Evolutionary conservation across 2,329 filamentous ascomycete species (phyloP), one percentile per base, ranked within the genome.

Genomic region (Juglanconis sp.): DNA sequence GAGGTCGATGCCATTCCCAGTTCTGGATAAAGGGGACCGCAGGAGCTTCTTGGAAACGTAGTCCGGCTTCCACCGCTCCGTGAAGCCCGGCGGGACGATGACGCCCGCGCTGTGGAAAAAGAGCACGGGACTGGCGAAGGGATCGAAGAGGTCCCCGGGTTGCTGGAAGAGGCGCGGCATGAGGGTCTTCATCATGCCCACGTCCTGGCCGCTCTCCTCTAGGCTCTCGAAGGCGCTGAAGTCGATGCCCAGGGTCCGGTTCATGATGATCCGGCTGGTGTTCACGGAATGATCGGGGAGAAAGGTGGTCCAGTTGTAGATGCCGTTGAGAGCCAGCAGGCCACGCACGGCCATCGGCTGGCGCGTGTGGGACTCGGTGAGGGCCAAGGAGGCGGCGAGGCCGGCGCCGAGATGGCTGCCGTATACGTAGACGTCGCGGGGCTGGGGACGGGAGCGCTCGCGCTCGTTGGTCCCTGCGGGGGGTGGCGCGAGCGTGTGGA

Each of bases 301-400:
- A 61, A 87, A 83, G 69, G 77, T 81, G 59, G 83, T 85, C 86
- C 85, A 88, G 72, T 88, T 81, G 72, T 85, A 88, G 60, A 88
- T 77, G 47, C 84, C 85, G 64, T 88, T 85, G 70, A 81, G 81
- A 7, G 79, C 78, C 15, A 84, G 72, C 36, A 86, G 70, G 7
- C 84, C 84, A 9, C 81, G 77, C 48, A 87, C 74, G 44, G 74
- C 76, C 67, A 83, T 76, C 36, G 67, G 71, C 13, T 72, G 66
- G 57, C 80, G 73, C 2, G 72, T 65, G 49, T 77, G 74, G 1
- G 78, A 73, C 68, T 87, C 83, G 2, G 84, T 87, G 48, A 88
- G 70, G 8, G 84, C 80, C 3, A 88, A 73, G 1, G 82, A 80
- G 13, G 79, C 74, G 34, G 83, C 86, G 7, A 88, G 73, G 13